Base-by-base conservation (phyloP, 768 basidiomycete genomes). In the Suillus discolor region DNA sequence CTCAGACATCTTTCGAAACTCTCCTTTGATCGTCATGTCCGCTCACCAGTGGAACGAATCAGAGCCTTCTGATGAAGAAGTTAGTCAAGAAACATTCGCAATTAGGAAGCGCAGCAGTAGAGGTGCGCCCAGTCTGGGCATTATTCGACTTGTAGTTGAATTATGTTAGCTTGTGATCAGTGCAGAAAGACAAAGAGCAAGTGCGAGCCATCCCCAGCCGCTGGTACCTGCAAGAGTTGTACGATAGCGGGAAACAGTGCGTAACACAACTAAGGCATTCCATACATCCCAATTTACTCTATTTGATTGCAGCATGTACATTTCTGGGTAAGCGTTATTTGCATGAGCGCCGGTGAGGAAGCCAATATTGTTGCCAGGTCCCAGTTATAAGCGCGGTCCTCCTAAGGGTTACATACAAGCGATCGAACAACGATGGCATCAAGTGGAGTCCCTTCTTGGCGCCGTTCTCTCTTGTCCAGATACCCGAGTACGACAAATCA, bases 321-420 rank as follows among this genome's bases (percentile, higher is more conserved):
- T 91, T 86, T 77, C 78, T 88, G 70, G 87, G 87, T 87, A 75
- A 66, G 67, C 36, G 28, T 39, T 36, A 41, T 20, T 3, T 45
- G 44, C 34, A 34, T 23, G 31, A 28, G 36, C 49, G 55, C 31
- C 20, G 6, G 36, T 18, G n/a, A 57, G 16, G 47, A n/a, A 36
- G 62, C 3, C 65, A 28, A 49, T 45, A 63, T 64, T 49, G 64
- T 61, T 38, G 54, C 16, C 63, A 92, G 91, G 89, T 54, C 90
- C 90, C 0, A 91, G 89, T 72, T 90, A 89, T 75, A 91, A 91
- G 73, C 89, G 93, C 11, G 94, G 93, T 12, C 91, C 91, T 12
- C 92, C 92, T 7, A 93, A 93, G 72, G 94, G 94, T 23, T 96
- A 96, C 74, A 95, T 96, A 60, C 92, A 95, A 74, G 94, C 94